phyloP scores from a whole-genome alignment of 2,329 filamentous ascomycete species.

The Fusarium sarcochroum region DNA sequence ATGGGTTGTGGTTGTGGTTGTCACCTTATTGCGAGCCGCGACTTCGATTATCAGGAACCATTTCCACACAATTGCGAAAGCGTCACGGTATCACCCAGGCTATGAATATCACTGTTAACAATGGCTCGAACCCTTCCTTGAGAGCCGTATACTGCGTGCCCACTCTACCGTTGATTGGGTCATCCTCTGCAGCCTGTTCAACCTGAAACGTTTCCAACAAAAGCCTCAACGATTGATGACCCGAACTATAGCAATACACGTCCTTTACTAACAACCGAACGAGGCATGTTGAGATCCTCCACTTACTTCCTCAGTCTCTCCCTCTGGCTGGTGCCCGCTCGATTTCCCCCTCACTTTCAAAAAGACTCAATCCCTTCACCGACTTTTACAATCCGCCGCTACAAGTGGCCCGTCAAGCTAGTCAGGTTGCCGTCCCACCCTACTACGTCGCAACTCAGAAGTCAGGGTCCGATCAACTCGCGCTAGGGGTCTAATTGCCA shows the following conservation, averaged over 20 bases:
- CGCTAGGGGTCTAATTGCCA: slow-evolving; percentile 30
- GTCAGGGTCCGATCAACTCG: slow-evolving; percentile 48
- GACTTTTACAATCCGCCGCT: slow-evolving; percentile 49
- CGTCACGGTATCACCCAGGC: slow-evolving; percentile 5
- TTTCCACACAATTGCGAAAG: slow-evolving; percentile 13
- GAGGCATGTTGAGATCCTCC: slow-evolving; percentile 38
- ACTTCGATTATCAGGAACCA: slow-evolving; percentile 1
- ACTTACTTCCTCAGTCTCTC: slow-evolving; percentile 22
- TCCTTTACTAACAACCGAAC: slow-evolving; percentile 24
- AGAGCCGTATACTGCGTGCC: slow-evolving; percentile 12
- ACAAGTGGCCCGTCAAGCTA: slow-evolving; percentile 46
- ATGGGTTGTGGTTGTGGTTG: slow-evolving; percentile 15
- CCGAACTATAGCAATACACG: slow-evolving; percentile 19
- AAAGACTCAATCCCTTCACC: slow-evolving; percentile 48
- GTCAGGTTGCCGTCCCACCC: slow-evolving; percentile 44
- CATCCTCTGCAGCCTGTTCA: slow-evolving; percentile 7
- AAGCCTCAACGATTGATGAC: slow-evolving; percentile 22
- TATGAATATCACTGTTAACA: slow-evolving; percentile 4
- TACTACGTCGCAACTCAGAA: slow-evolving; percentile 39
- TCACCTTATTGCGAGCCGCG: slow-evolving; percentile 12
- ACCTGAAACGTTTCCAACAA: slow-evolving; percentile 31
- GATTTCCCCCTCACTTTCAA: slow-evolving; percentile 36
- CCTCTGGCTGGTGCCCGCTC: slow-evolving; percentile 44
- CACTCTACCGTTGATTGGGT: neutral
- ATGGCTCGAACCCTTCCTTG: slow-evolving; percentile 1